Evolutionary conservation across 192 early-diverging fungal species (phyloP).

Genomic region (Cetraspora pellucida): DNA sequence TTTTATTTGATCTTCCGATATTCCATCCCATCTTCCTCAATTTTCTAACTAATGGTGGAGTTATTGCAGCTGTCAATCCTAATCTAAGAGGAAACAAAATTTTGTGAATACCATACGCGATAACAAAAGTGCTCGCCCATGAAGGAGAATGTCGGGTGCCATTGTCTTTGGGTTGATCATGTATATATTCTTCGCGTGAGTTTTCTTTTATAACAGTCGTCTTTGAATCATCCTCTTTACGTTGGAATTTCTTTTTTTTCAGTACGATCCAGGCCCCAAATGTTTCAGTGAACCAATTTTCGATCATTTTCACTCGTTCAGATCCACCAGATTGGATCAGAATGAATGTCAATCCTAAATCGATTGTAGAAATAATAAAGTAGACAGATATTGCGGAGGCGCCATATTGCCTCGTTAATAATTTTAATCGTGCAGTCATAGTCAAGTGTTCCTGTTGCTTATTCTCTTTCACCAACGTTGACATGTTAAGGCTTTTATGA

Average conservation of each 20-base stretch:
- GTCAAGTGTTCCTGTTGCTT: not conserved
- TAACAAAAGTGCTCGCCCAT: slow-evolving; percentile 51
- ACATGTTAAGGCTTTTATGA: no score
- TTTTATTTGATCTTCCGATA: slow-evolving; percentile 5
- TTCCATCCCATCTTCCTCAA: slow-evolving; percentile 53
- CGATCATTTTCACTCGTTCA: slow-evolving; percentile 47
- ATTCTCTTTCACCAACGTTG: no score
- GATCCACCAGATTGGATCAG: slow-evolving; percentile 50
- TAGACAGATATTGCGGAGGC: slow-evolving; percentile 54
- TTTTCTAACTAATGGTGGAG: slow-evolving; percentile 52
- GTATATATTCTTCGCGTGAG: slow-evolving; percentile 33
- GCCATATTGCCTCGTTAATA: slow-evolving; percentile 55
- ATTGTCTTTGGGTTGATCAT: slow-evolving; percentile 37
- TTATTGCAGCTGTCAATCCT: slow-evolving; percentile 56
- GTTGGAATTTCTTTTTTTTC: slow-evolving; percentile 37
- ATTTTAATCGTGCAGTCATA: slow-evolving; percentile 36
- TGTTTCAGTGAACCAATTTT: slow-evolving; percentile 48
- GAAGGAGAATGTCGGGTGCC: slow-evolving; percentile 41
- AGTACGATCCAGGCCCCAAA: slow-evolving; percentile 37
- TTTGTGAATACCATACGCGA: slow-evolving; percentile 68
- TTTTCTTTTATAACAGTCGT: not conserved
- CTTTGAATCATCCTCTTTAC: not conserved
- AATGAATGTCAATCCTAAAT: slow-evolving; percentile 54
- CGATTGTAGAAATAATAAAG: slow-evolving; percentile 45
- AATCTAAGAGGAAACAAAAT: slow-evolving; percentile 56